A percentile compares a stretch with the other conserved stretches of the same genome.
Conservation (phyloP, 805 yeast species). For the Ogataea saltuana region DNA sequence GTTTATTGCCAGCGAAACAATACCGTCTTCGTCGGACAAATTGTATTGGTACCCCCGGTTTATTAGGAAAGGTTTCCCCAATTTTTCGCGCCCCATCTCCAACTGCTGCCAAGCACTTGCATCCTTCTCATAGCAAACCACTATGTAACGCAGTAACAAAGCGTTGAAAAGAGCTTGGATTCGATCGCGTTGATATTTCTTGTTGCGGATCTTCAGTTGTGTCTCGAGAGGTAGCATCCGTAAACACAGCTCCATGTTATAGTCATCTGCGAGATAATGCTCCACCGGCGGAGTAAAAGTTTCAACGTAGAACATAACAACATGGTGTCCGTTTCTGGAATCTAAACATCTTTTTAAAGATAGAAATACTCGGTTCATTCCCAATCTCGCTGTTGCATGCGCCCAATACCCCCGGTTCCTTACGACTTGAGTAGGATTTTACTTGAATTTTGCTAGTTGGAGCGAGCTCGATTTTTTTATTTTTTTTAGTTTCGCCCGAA, state of each 20-base stretch:
- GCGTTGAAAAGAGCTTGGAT: slow-evolving; percentile 43
- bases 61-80: slow-evolving; percentile 58
- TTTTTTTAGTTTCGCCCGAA: background rate
- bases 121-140: slow-evolving; percentile 34
- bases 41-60: slow-evolving; percentile 47
- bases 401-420: too few relatives aligned
- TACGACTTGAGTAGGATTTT: too few relatives aligned
- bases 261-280: slow-evolving; percentile 31
- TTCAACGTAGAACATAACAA: slow-evolving; percentile 15
- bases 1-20: slow-evolving; percentile 47
- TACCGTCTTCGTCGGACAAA: slow-evolving; percentile 57
- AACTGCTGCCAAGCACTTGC: slow-evolving; percentile 21
- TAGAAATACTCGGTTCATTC: too few relatives aligned
- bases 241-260: slow-evolving; percentile 50
- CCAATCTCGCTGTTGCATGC: too few relatives aligned
- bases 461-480: background rate
- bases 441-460: background rate
- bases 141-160: slow-evolving; percentile 46
- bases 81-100: slow-evolving; percentile 36
- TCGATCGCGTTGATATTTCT: slow-evolving; percentile 39
- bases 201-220: slow-evolving; percentile 44
- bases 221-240: slow-evolving; percentile 44
- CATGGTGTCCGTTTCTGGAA: background rate
- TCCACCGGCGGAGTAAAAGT: slow-evolving; percentile 1
- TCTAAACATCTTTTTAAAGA: slow-evolving; percentile 3